phyloP scores from a whole-genome alignment of 148 eudicot genomes.

The Rhododendron mucronatum region DNA sequence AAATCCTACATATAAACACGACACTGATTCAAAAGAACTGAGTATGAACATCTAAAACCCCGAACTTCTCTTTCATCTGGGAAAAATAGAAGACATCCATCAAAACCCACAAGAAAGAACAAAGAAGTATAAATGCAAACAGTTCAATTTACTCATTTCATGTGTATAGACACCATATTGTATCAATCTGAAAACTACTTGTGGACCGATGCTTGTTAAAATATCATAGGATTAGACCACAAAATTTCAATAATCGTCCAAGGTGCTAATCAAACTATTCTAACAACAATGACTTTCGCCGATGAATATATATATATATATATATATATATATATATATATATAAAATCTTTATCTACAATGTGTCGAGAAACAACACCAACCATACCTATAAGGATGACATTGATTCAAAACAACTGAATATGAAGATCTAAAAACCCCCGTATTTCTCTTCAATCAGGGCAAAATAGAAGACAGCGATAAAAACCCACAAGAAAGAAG shows the following conservation, averaged over 20 bases:
- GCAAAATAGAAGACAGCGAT: not conserved
- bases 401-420: not conserved
- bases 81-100: not conserved
- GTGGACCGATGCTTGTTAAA: not conserved
- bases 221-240: not conserved
- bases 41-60: not conserved
- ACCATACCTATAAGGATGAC: not conserved
- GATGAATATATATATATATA: not conserved
- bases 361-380: not conserved
- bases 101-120: conserved; percentile 6
- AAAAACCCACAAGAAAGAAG: conserved; percentile 1
- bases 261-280: not conserved
- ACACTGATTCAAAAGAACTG: not conserved
- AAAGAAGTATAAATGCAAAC: not conserved
- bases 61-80: not conserved
- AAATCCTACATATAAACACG: not conserved
- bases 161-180: not conserved
- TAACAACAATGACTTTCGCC: not conserved
- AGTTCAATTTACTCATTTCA: not conserved
- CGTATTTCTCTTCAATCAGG: not conserved
- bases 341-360: not conserved
- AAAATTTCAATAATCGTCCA: not conserved
- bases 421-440: not conserved
- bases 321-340: too few relatives aligned
- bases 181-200: not conserved